Conservation (phyloP, 129 eudicot genomes). For the Helianthus tuberosus region DNA sequence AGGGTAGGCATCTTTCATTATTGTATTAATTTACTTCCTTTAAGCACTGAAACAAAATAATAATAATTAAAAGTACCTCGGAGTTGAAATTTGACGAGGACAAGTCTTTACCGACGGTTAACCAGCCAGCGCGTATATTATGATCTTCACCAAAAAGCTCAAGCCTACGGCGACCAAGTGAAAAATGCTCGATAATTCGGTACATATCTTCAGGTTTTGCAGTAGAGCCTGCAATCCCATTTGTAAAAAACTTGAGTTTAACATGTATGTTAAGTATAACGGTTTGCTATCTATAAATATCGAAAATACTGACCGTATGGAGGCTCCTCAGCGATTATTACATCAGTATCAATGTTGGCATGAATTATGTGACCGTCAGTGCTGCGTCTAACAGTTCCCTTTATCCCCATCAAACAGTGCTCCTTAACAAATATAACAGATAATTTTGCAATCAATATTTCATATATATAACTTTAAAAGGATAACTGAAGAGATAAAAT, state of each 20-base stretch:
- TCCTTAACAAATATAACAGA: constrained; percentile 49
- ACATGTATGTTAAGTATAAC: neutral
- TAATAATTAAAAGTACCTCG: constrained; percentile 48
- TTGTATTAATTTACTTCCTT: neutral
- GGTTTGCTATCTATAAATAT: neutral
- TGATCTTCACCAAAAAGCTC: constrained; percentile 98
- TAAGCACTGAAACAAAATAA: neutral
- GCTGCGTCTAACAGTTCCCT: constrained; percentile 99
- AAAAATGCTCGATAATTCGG: constrained; percentile 92
- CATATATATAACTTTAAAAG: neutral
- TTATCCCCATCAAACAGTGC: constrained; percentile 98
- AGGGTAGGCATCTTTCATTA: neutral
- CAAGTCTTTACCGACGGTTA: constrained; percentile 93
- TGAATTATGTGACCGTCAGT: constrained; percentile 98
- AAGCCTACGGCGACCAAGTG: constrained; percentile 93
- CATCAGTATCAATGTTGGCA: constrained; percentile 98
- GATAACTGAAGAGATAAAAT: neutral
- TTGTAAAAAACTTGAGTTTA: neutral
- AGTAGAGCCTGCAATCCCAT: constrained; percentile 72
- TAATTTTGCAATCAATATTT: neutral
- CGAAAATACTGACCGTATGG: constrained; percentile 75
- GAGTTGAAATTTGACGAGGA: constrained; percentile 84
- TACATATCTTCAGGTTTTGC: constrained; percentile 99
- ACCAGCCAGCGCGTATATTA: constrained; percentile 92
- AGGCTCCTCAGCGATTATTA: constrained; percentile 97